phyloP scores from a whole-genome alignment of 192 early-diverging fungal species.

The Gigaspora rosea region DNA sequence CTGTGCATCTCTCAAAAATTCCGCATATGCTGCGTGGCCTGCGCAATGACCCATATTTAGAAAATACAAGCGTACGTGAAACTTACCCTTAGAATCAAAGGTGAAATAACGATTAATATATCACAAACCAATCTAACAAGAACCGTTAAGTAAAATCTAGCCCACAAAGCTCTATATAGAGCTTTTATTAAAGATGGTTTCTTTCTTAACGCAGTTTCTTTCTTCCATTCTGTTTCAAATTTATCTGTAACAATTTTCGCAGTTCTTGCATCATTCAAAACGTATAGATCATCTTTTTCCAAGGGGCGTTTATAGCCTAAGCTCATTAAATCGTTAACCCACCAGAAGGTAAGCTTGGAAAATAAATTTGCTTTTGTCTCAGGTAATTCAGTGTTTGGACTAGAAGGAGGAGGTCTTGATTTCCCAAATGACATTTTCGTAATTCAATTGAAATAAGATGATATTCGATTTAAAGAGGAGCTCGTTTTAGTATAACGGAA shows the following conservation, averaged over 20 bases:
- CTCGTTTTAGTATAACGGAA: no score
- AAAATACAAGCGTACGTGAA: background rate
- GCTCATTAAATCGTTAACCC: constrained; percentile 63
- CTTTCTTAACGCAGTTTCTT: constrained; percentile 31
- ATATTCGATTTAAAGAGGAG: no score
- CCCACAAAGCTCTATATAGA: constrained; percentile 42
- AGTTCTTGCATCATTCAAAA: constrained; percentile 38
- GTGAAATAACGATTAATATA: constrained; percentile 37
- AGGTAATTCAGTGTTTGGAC: constrained; percentile 33
- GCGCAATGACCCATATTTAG: no score
- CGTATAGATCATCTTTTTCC: constrained; percentile 64
- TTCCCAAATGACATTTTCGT: background rate
- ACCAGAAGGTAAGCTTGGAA: constrained; percentile 62
- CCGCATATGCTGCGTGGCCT: no score
- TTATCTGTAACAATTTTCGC: constrained; percentile 33
- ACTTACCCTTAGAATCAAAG: constrained; percentile 32
- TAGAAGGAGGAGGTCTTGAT: background rate
- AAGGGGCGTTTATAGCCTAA: constrained; percentile 66
- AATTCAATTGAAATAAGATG: no score
- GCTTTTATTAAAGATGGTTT: constrained; percentile 43
- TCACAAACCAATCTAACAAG: constrained; percentile 41
- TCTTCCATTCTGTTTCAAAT: constrained; percentile 41
- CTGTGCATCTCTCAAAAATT: no score
- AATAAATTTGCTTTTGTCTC: constrained; percentile 57
- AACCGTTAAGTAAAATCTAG: constrained; percentile 46